Conservation (phyloP, 305 asterid species). For the Fraxinus sp. region DNA sequence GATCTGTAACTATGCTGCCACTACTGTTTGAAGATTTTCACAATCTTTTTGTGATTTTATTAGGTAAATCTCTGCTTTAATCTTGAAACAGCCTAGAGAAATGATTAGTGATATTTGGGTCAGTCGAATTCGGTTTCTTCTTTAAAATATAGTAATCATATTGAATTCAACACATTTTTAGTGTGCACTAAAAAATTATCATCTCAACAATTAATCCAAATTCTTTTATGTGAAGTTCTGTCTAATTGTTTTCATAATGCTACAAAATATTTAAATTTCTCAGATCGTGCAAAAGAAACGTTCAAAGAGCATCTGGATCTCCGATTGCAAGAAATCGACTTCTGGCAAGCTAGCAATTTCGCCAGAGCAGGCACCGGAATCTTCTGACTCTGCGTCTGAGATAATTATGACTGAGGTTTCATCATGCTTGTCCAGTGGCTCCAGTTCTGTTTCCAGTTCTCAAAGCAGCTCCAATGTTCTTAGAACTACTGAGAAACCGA, state of each 20-base stretch:
- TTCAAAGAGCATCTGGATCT: constrained; percentile 53
- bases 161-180: neutral
- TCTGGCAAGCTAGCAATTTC: constrained; percentile 32
- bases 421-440: constrained; percentile 51
- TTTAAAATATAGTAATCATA: neutral
- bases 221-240: neutral
- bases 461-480: constrained; percentile 27
- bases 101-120: neutral
- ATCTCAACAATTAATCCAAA: constrained; percentile 1
- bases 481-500: constrained; percentile 27
- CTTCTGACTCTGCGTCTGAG: constrained; percentile 45
- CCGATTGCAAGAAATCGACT: constrained; percentile 41
- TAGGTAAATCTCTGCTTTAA: neutral
- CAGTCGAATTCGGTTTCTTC: neutral
- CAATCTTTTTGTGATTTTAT: neutral
- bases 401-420: constrained; percentile 46
- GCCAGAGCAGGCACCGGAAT: constrained; percentile 20
- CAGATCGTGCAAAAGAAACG: constrained; percentile 77
- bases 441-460: constrained; percentile 34
- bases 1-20: neutral
- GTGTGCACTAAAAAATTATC: neutral
- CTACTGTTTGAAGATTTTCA: neutral
- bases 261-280: neutral
- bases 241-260: neutral
- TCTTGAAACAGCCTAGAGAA: neutral